Evolutionary conservation across 495 filamentous ascomycete genomes (phyloP).

Genomic region (Evernia prunastri): DNA sequence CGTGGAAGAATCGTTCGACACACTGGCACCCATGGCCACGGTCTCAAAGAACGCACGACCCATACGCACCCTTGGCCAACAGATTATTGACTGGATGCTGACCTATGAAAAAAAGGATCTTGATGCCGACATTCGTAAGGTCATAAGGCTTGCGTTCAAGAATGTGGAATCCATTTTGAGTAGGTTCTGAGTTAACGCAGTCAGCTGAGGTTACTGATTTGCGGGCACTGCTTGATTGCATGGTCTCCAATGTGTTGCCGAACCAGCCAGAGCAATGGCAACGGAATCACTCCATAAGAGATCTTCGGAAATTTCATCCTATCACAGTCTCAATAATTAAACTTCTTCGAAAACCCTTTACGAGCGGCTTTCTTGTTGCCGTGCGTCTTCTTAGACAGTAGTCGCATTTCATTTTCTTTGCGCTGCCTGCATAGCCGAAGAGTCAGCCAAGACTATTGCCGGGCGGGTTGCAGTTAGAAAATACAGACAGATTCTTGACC

Average conservation of each 20-base stretch:
- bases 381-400: slow-evolving; percentile 69
- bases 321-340: slow-evolving; percentile 22
- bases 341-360: slow-evolving; percentile 36
- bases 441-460: slow-evolving; percentile 9
- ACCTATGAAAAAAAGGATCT: slow-evolving; percentile 48
- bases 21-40: background rate
- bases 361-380: slow-evolving; percentile 74
- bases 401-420: slow-evolving; percentile 59
- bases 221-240: background rate
- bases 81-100: slow-evolving; percentile 55
- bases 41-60: slow-evolving; percentile 24
- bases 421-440: slow-evolving; percentile 50
- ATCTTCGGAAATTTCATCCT: background rate
- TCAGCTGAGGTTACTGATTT: background rate
- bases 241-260: slow-evolving; percentile 12
- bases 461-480: slow-evolving; percentile 25
- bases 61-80: slow-evolving; percentile 39
- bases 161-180: slow-evolving; percentile 25
- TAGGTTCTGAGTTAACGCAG: slow-evolving; percentile 7
- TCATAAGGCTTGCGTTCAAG: slow-evolving; percentile 51
- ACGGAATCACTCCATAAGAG: background rate
- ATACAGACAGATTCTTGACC: slow-evolving; percentile 59
- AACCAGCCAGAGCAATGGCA: slow-evolving; percentile 11
- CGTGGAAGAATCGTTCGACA: slow-evolving; percentile 38
- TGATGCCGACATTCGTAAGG: slow-evolving; percentile 60